Conservation (phyloP, 2,329 filamentous ascomycete species). For the Cytospora paraplurivora region DNA sequence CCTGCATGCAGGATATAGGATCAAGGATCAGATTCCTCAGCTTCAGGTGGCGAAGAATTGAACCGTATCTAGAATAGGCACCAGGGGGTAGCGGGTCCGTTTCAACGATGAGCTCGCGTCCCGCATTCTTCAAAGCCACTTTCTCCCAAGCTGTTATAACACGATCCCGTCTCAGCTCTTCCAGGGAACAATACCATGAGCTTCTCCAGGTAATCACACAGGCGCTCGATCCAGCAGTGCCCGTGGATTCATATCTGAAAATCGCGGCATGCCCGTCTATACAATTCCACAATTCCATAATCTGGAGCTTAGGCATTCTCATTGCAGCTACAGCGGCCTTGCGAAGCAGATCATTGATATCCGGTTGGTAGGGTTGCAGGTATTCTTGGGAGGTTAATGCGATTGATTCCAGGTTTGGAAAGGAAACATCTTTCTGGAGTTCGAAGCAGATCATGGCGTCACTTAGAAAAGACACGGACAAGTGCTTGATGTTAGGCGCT, state of each 20-base stretch:
- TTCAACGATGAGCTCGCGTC: constrained; percentile 4
- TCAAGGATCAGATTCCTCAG: not conserved
- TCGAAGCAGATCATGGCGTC: constrained; percentile 7
- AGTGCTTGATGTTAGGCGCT: constrained; percentile 11
- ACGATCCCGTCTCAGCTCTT: not conserved
- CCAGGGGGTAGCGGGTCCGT: constrained; percentile 5
- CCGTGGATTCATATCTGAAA: constrained; percentile 3
- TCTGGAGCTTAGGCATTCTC: constrained; percentile 5
- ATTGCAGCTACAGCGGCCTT: not conserved
- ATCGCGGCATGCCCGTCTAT: not conserved
- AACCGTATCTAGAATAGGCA: not conserved
- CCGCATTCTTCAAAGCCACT: not conserved
- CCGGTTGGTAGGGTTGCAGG: not conserved
- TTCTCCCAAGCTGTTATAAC: not conserved
- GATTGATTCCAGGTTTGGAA: constrained; percentile 11
- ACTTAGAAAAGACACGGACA: constrained; percentile 11
- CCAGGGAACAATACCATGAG: not conserved
- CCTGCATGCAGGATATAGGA: constrained; percentile 8
- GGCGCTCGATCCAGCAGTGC: not conserved
- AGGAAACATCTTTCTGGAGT: not conserved
- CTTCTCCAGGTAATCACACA: constrained; percentile 9
- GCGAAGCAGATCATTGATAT: not conserved
- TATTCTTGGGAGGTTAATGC: not conserved
- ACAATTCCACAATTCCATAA: constrained; percentile 22
- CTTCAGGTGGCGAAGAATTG: constrained; percentile 1